phyloP scores from a whole-genome alignment of 202 grass and related monocot genomes.

The Musa balbisiana region DNA sequence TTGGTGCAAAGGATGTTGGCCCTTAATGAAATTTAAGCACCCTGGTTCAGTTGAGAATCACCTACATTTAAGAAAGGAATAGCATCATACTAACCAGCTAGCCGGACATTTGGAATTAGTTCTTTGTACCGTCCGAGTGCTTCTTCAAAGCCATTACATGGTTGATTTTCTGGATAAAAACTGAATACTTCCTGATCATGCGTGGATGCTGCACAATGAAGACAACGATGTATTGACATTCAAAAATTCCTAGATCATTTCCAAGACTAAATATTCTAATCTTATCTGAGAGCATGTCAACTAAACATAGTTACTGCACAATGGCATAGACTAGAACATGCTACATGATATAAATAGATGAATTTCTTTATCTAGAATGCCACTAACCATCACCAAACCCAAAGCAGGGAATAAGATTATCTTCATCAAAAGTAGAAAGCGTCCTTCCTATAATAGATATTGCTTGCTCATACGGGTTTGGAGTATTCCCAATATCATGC shows the following conservation, averaged over 20 bases:
- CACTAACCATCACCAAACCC: constrained; percentile 11
- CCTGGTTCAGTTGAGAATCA: neutral
- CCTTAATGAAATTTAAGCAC: constrained; percentile 1
- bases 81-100: constrained; percentile 5
- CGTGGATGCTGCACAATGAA: neutral
- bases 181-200: constrained; percentile 20
- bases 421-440: constrained; percentile 14
- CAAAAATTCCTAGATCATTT: neutral
- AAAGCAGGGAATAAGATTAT: constrained; percentile 16
- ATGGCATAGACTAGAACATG: neutral
- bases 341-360: neutral
- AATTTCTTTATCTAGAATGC: neutral
- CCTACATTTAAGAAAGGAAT: neutral
- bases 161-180: constrained; percentile 10
- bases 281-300: neutral
- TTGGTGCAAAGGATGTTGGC: constrained; percentile 9
- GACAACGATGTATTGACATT: neutral
- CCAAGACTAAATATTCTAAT: neutral
- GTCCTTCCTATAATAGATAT: constrained; percentile 17
- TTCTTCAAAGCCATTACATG: constrained; percentile 19
- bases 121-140: constrained; percentile 10
- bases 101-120: constrained; percentile 2
- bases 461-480: constrained; percentile 6
- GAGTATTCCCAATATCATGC: constrained; percentile 4
- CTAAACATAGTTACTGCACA: neutral